Conservation (phyloP, 495 filamentous ascomycete species). For the Aspergillus incahuasiensis region DNA sequence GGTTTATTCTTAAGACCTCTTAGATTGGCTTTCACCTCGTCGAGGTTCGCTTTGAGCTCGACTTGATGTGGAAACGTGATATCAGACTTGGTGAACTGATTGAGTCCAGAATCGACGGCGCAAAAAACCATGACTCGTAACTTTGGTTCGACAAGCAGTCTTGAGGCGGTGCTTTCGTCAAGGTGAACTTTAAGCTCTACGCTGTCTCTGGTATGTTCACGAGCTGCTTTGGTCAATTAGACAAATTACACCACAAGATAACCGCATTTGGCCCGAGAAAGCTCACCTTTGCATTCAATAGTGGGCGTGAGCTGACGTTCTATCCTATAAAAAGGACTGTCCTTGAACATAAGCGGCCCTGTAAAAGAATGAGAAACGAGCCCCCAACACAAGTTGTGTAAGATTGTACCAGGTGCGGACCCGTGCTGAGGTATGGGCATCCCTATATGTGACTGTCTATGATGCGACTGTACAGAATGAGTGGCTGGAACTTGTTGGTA, state of each 20-base stretch:
- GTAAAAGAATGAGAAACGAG: constrained; percentile 17
- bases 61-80: constrained; percentile 87
- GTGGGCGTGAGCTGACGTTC: constrained; percentile 55
- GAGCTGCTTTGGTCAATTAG: constrained; percentile 35
- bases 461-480: constrained; percentile 23
- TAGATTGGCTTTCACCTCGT: constrained; percentile 81
- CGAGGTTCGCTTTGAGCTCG: constrained; percentile 84
- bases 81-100: constrained; percentile 57
- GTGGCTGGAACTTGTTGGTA: constrained; percentile 23
- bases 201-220: constrained; percentile 49
- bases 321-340: constrained; percentile 73
- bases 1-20: constrained; percentile 93
- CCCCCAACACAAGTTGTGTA: background rate
- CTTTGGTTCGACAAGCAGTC: constrained; percentile 48
- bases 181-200: constrained; percentile 52
- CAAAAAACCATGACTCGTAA: constrained; percentile 78
- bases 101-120: constrained; percentile 53
- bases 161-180: constrained; percentile 40
- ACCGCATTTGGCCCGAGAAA: background rate
- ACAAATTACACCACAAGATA: background rate
- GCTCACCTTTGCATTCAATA: constrained; percentile 63
- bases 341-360: constrained; percentile 56
- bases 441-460: constrained; percentile 24
- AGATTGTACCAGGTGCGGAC: constrained; percentile 29
- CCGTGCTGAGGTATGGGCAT: constrained; percentile 30